These are phyloP conservation scores for Xylariales sp. DNA, from an alignment of 2,329 filamentous ascomycete species.

Conservation along the genomic window DNA sequence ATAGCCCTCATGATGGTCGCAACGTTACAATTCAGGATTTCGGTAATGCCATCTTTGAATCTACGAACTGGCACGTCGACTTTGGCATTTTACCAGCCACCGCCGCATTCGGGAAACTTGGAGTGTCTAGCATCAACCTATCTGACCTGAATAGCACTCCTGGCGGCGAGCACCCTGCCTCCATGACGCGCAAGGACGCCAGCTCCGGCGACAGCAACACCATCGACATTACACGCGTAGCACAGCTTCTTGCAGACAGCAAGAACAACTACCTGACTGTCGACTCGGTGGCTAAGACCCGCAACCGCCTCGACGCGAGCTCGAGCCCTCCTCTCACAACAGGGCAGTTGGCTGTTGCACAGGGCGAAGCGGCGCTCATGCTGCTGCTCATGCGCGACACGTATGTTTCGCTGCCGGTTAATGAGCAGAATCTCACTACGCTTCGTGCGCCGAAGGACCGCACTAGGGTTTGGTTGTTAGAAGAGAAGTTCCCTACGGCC, in stretches of 20 bases:
- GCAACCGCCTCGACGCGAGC: constrained; percentile 36
- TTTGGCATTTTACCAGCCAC: constrained; percentile 33
- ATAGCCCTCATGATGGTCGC: constrained; percentile 37
- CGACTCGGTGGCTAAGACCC: constrained; percentile 34
- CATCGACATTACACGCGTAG: constrained; percentile 34
- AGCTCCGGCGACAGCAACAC: constrained; percentile 34
- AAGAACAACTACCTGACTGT: constrained; percentile 32
- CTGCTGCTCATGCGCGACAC: constrained; percentile 38
- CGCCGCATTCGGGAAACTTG: constrained; percentile 27
- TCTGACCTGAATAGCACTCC: constrained; percentile 32
- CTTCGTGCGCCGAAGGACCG: constrained; percentile 37
- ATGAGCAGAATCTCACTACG: constrained; percentile 14
- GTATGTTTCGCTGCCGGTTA: constrained; percentile 19
- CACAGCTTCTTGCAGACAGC: constrained; percentile 36
- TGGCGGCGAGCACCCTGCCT: constrained; percentile 38
- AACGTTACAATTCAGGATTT: constrained; percentile 35
- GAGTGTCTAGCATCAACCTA: constrained; percentile 28
- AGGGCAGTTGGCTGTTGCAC: constrained; percentile 10
- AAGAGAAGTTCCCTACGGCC: constrained; percentile 39
- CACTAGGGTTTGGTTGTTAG: constrained; percentile 32
- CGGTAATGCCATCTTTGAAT: constrained; percentile 32
- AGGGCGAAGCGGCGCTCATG: constrained; percentile 38
- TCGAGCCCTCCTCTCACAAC: constrained; percentile 23
- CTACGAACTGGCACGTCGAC: constrained; percentile 35
- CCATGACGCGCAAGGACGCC: constrained; percentile 38